A percentile compares a stretch with the other conserved stretches of the same genome.
phyloP scores from a whole-genome alignment of 2,329 filamentous ascomycete species.

The Colletotrichum tofieldiae region DNA sequence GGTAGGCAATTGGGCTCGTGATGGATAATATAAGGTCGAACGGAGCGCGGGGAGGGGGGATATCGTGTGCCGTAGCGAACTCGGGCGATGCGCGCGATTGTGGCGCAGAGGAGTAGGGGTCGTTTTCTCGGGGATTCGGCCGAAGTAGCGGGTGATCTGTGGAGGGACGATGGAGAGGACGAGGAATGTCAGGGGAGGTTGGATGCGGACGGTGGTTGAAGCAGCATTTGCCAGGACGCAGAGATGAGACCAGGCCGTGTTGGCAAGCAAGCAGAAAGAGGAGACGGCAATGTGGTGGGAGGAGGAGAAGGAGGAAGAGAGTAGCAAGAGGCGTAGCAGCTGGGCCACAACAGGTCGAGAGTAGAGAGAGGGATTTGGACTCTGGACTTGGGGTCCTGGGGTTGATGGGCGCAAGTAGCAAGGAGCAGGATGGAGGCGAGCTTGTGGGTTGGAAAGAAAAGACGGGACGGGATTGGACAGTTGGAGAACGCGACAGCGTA shows the following conservation, averaged over 20 bases:
- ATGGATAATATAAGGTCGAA: constrained; percentile 6
- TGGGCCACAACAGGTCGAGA: constrained; percentile 14
- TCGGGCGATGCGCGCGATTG: constrained; percentile 33
- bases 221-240: constrained; percentile 41
- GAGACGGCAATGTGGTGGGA: constrained; percentile 7
- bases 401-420: constrained; percentile 46
- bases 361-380: constrained; percentile 24
- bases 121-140: constrained; percentile 39
- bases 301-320: constrained; percentile 10
- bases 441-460: constrained; percentile 38
- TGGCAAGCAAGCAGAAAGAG: constrained; percentile 27
- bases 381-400: constrained; percentile 45
- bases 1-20: constrained; percentile 34
- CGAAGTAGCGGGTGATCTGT: constrained; percentile 37
- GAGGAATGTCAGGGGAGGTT: constrained; percentile 35
- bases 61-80: constrained; percentile 24
- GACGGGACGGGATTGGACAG: constrained; percentile 34
- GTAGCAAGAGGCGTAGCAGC: constrained; percentile 33
- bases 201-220: constrained; percentile 29
- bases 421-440: constrained; percentile 33
- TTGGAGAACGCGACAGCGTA: constrained; percentile 1
- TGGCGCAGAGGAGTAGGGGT: constrained; percentile 38
- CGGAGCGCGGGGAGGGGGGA: constrained; percentile 22
- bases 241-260: constrained; percentile 25
- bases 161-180: constrained; percentile 26